Base-by-base conservation (phyloP, 2,329 filamentous ascomycete genomes). In the Calonectria naviculata region DNA sequence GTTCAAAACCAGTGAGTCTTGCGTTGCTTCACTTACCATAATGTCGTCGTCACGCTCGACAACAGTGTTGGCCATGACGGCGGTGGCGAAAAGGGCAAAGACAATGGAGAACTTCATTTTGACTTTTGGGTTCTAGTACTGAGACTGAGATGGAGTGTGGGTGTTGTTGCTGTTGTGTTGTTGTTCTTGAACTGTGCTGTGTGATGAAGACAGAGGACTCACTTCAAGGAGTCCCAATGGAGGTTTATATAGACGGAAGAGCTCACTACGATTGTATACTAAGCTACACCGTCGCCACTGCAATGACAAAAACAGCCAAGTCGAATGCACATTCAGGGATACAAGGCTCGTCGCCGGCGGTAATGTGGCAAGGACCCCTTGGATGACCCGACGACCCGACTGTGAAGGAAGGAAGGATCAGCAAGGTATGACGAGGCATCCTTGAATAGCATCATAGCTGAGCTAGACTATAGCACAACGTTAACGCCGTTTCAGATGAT, bases 401-500 rank as follows among this genome's bases (percentile, higher is more conserved):
- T n/a, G 31, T 17, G 24, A 1, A 24, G 31, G 29, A 58, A 36
- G 31, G 52, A 58, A 58, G 31, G 52, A 58, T 58, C 52, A 58
- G 24, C 34, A 17, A 9, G 19, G 52, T 28, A 21, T 36, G 52
- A 38, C 52, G 36, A 58, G 34, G 26, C 15, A 58, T 26, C 52
- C 52, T 19, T 26, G 52, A 26, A 38, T 38, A 38, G 19, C 31
- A 58, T 58, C 52, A 58, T 58, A 58, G 31, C 52, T 58, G 52
- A 58, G 26, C 24, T 58, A 58, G 24, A 24, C 52, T 58, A 24
- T 24, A 58, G 34, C 21, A 58, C 52, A 58, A 36, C 34, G 31
- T 58, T 58, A 34, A 36, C 52, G 52, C 52, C 36, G 52, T 58
- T 58, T 58, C 34, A 38, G 38, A n/a, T n/a, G 52, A 58, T 58